A percentile compares a stretch with the other conserved stretches of the same genome.
Conservation (phyloP, 139 green algal species). For the Auxenochlorella protothecoides region DNA sequence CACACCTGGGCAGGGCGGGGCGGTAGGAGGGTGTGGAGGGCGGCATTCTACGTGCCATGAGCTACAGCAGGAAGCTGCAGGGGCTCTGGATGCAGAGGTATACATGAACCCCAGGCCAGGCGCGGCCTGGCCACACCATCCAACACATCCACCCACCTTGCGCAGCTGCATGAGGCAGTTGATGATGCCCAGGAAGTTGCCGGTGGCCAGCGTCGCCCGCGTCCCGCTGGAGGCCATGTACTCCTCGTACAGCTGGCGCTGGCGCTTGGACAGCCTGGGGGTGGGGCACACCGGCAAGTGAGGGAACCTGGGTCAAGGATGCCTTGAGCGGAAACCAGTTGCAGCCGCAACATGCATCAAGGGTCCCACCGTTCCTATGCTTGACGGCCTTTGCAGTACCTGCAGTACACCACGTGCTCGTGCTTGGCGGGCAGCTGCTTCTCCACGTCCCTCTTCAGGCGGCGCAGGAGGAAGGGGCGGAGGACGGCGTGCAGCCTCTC, state of each 20-base stretch:
- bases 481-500: constrained; percentile 90
- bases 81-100: not conserved
- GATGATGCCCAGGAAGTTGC: constrained; percentile 90
- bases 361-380: no score
- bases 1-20: constrained; percentile 57
- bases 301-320: no score
- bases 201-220: constrained; percentile 46
- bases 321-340: no score
- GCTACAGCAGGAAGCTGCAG: not conserved
- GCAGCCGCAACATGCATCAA: no score
- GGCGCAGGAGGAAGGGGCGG: constrained; percentile 90
- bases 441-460: constrained; percentile 84
- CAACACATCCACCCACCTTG: constrained; percentile 49
- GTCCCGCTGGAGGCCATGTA: constrained; percentile 81
- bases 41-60: no score
- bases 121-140: not conserved
- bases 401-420: constrained; percentile 84
- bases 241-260: constrained; percentile 92
- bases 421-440: constrained; percentile 90
- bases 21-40: not conserved
- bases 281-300: not conserved
- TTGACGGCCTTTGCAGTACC: not conserved
- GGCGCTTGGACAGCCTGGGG: constrained; percentile 42
- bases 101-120: not conserved
- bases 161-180: constrained; percentile 98